Evolutionary conservation across 108 stramenopile genomes (phyloP).

Genomic region (Schizochytrium sp.): DNA sequence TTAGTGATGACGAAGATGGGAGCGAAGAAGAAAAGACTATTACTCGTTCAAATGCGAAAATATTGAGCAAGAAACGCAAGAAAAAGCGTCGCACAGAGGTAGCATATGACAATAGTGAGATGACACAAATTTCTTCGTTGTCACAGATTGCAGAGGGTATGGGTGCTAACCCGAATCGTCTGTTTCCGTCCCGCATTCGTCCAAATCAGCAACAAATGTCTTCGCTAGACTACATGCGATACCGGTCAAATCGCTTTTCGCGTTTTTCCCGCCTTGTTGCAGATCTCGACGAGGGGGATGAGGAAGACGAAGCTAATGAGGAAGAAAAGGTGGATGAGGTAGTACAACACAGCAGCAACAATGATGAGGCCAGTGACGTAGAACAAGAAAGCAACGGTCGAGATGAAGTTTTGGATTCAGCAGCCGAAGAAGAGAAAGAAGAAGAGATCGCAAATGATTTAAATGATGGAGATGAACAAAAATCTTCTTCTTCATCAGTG

Average conservation of each 20-base stretch:
- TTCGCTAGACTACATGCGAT: slow-evolving; percentile 9
- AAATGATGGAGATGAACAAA: too few relatives aligned
- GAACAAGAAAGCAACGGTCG: not conserved
- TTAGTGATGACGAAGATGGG: not conserved
- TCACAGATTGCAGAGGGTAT: slow-evolving; percentile 41
- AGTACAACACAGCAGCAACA: not conserved
- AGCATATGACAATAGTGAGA: slow-evolving; percentile 1
- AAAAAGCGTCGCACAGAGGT: not conserved
- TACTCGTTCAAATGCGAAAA: not conserved
- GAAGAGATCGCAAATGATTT: too few relatives aligned
- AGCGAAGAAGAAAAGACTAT: not conserved
- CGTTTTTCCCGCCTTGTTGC: not conserved
- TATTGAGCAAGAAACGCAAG: not conserved
- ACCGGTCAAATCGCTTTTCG: slow-evolving; percentile 20
- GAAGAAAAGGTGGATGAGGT: not conserved
- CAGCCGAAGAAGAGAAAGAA: not conserved
- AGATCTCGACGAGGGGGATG: not conserved
- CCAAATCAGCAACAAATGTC: slow-evolving; percentile 27
- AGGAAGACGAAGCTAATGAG: slow-evolving; percentile 15
- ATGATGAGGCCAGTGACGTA: not conserved
- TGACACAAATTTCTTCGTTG: slow-evolving; percentile 30
- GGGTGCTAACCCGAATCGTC: slow-evolving; percentile 37
- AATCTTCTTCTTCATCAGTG: not conserved
- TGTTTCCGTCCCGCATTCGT: not conserved
- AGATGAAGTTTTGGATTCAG: not conserved